Evolutionary conservation across 2,329 filamentous ascomycete genomes (phyloP), one percentile per base, ranked within the genome.

Genomic region (Acephala macrosclerotiorum): DNA sequence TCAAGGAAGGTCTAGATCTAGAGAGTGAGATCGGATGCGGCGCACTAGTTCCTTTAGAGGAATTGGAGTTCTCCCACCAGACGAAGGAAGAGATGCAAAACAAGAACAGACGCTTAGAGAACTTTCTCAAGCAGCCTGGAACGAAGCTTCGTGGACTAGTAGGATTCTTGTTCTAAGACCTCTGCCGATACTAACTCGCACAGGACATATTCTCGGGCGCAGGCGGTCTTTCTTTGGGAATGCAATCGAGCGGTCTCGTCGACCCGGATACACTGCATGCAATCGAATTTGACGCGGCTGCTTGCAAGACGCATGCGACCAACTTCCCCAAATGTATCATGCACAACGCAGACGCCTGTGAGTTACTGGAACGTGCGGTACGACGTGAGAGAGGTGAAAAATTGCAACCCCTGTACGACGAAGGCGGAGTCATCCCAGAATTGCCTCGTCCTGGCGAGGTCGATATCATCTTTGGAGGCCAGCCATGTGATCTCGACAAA

Each of bases 401-500:
- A 25, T 2, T 65, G 2, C 22, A 38, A 0, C 56, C 58, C 0
- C 1, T 53, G 0, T 9, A 3, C 8, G 59, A 64, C 2, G 16
- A 45, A 9, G 51, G 60, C 9, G 58, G 64, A 36, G 42, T 64
- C 2, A 42, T 64, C 7, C 36, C 29, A 7, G 55, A 67, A 4
- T 49, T 71, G 26, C 71, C 71, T 0, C 42, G 22, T 5, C 58
- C 18, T 26, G 70, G 68, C 1, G 60, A 65, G 14, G 40, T 73
- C 8, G 61, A 67, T 18, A 60, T 71, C n/a, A 64, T 71, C 25
- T 49, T 40, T 18, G 68, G 64, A 29, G 65, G 65, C 45, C 57
- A 51, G 53, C 61, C 33, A 2, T 55, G 14, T 57, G 29, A 25
- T 2, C 42, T 42, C 29, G 11, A 16, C 18, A 55, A 6, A 33